A percentile compares a stretch with the other conserved stretches of the same genome.
Evolutionary conservation across 345 rosid genomes (phyloP).

Genomic region (Capsella bursapastoris): DNA sequence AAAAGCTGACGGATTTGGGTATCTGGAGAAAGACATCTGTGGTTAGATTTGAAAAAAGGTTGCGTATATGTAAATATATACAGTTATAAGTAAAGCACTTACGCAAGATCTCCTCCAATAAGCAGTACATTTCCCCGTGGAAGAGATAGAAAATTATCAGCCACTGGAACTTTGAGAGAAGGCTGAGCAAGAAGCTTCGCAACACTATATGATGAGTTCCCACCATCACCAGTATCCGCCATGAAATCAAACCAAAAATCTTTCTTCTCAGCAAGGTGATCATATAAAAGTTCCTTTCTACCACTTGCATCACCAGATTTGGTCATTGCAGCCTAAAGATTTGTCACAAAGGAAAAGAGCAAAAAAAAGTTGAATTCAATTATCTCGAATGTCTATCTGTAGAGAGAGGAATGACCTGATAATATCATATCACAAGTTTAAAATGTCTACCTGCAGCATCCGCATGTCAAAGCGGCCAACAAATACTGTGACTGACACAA

Average conservation of each 20-base stretch:
- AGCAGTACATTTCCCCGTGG: conserved; percentile 81
- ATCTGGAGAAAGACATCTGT: conserved; percentile 52
- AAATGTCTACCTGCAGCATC: conserved; percentile 86
- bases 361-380: conserved; percentile 8
- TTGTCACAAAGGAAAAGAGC: conserved; percentile 13
- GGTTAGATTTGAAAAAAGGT: conserved; percentile 14
- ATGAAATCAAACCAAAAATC: conserved; percentile 98
- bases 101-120: conserved; percentile 99
- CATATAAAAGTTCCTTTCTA: conserved; percentile 67
- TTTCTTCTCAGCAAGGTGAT: conserved; percentile 75
- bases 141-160: conserved; percentile 53
- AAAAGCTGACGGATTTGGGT: conserved; percentile 94
- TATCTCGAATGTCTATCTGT: conserved; percentile 7
- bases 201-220: conserved; percentile 87
- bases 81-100: conserved; percentile 51
- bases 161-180: conserved; percentile 48
- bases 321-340: conserved; percentile 87
- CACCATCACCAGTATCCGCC: conserved; percentile 99
- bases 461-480: conserved; percentile 99
- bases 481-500: conserved; percentile 97
- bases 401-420: background rate
- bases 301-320: conserved; percentile 56
- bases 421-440: conserved; percentile 17
- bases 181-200: conserved; percentile 96
- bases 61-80: conserved; percentile 24